Conservation (phyloP, 306 rosid species). For the Gastrolobium villosum region DNA sequence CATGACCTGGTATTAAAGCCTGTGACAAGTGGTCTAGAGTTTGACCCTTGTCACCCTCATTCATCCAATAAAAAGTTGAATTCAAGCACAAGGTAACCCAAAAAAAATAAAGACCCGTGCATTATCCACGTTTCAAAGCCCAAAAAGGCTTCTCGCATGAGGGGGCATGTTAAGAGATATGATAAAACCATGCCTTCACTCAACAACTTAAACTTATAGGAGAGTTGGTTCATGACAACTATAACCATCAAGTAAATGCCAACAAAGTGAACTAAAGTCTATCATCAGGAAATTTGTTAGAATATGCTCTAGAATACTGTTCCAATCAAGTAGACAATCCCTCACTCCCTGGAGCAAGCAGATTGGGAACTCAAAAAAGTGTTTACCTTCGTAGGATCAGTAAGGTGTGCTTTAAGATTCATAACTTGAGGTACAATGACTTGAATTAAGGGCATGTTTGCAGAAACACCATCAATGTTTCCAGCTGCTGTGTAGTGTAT, state of each 20-base stretch:
- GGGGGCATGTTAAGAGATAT: too few relatives aligned
- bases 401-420: constrained; percentile 90
- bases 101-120: too few relatives aligned
- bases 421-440: constrained; percentile 94
- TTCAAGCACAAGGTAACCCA: too few relatives aligned
- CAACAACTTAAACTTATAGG: too few relatives aligned
- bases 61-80: too few relatives aligned
- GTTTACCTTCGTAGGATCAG: constrained; percentile 92
- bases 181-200: too few relatives aligned
- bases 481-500: constrained; percentile 91
- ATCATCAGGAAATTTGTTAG: not conserved
- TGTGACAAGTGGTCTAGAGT: too few relatives aligned
- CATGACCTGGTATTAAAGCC: too few relatives aligned
- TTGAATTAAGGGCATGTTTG: constrained; percentile 93
- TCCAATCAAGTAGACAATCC: constrained; percentile 30
- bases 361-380: constrained; percentile 39
- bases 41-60: too few relatives aligned
- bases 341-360: constrained; percentile 3
- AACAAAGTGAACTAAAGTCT: constrained; percentile 25
- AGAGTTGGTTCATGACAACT: not conserved
- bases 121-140: too few relatives aligned
- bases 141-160: too few relatives aligned
- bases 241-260: constrained; percentile 17
- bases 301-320: constrained; percentile 5
- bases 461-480: constrained; percentile 74